These are phyloP conservation scores for Jamesozyma piceae DNA, from an alignment of 805 yeast species.

Conservation along the genomic window DNA sequence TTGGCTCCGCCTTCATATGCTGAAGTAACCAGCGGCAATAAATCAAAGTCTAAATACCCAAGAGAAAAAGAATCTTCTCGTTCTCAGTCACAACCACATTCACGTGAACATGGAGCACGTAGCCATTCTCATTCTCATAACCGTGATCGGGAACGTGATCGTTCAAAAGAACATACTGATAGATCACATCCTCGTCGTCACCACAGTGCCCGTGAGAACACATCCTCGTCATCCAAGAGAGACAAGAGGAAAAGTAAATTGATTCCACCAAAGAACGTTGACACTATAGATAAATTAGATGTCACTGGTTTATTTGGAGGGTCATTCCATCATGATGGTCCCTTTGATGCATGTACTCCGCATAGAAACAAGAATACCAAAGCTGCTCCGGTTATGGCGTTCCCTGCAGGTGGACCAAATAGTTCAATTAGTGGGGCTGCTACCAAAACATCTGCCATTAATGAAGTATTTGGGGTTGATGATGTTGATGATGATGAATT, in stretches of 20 bases:
- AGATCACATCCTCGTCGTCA: background rate
- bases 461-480: slow-evolving; percentile 66
- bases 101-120: slow-evolving; percentile 6
- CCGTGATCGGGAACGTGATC: slow-evolving; percentile 5
- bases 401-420: slow-evolving; percentile 93
- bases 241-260: slow-evolving; percentile 36
- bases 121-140: slow-evolving; percentile 11
- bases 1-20: slow-evolving; percentile 17
- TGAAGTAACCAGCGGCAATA: slow-evolving; percentile 32
- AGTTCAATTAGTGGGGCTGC: slow-evolving; percentile 41
- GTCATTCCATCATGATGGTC: slow-evolving; percentile 97
- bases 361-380: slow-evolving; percentile 72
- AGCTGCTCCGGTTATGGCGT: slow-evolving; percentile 89
- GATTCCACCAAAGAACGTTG: slow-evolving; percentile 59
- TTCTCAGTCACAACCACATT: slow-evolving; percentile 2
- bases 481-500: slow-evolving; percentile 34
- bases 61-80: slow-evolving; percentile 9
- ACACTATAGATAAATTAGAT: slow-evolving; percentile 89
- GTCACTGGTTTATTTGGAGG: slow-evolving; percentile 93
- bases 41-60: slow-evolving; percentile 7
- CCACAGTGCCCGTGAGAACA: slow-evolving; percentile 5
- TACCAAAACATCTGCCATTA: slow-evolving; percentile 54
- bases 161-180: background rate
- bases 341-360: slow-evolving; percentile 97
- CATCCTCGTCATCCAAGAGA: slow-evolving; percentile 3